Conservation (phyloP, 345 rosid genomes). For the Gossypium stocksii region DNA sequence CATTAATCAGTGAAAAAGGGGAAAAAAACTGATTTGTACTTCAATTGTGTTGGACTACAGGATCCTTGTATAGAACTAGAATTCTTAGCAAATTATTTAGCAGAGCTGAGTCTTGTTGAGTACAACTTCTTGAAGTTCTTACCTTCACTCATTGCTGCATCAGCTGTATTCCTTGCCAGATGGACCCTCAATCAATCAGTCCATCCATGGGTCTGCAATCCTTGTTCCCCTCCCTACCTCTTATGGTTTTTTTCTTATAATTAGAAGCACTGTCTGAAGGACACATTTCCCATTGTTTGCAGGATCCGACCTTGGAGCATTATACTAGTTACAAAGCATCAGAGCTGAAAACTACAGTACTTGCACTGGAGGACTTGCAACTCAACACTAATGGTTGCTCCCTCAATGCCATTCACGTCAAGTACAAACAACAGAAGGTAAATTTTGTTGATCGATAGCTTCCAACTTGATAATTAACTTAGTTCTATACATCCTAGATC, state of each 20-base stretch:
- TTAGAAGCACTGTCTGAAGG: conserved; percentile 12
- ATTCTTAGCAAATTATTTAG: conserved; percentile 75
- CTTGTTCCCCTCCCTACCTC: conserved; percentile 4
- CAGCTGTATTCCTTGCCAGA: conserved; percentile 84
- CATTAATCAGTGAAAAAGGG: not conserved
- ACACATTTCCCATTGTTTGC: conserved; percentile 10
- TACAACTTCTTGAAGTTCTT: conserved; percentile 67
- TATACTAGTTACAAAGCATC: conserved; percentile 62
- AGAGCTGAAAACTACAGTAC: conserved; percentile 58
- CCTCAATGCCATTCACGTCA: conserved; percentile 63
- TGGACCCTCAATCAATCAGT: conserved; percentile 79
- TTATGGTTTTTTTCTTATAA: not conserved
- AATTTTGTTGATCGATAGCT: not conserved
- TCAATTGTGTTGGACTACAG: conserved; percentile 30
- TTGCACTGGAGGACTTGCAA: conserved; percentile 77
- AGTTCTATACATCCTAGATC: not conserved
- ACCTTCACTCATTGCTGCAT: conserved; percentile 85
- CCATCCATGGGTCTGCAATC: conserved; percentile 83
- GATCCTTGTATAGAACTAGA: conserved; percentile 63
- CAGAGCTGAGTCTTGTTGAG: conserved; percentile 71
- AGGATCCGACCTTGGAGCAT: conserved; percentile 87
- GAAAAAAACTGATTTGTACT: not conserved
- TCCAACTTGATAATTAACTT: not conserved
- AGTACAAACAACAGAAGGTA: conserved; percentile 80
- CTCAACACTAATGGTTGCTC: conserved; percentile 55